These are phyloP conservation scores for Cyclospora cayetanensis DNA, from an alignment of 169 alveolate genomes.

Conservation along the genomic window DNA sequence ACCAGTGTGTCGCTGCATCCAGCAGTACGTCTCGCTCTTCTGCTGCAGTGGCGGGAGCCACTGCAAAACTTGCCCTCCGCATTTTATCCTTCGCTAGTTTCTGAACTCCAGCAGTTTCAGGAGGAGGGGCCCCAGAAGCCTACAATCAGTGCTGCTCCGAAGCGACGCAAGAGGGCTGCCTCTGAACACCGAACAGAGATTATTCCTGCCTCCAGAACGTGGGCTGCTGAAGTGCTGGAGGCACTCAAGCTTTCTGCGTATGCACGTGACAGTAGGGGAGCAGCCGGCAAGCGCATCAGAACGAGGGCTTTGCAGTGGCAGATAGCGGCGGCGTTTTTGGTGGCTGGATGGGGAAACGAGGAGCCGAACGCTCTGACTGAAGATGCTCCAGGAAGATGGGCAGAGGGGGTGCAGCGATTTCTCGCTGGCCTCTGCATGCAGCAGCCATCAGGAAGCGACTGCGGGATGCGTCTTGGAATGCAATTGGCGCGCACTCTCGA, in stretches of 20 bases:
- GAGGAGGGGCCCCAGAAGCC: neutral
- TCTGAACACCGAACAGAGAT: no score
- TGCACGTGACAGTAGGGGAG: slow-evolving; percentile 39
- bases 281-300: slow-evolving; percentile 32
- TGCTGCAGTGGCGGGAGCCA: slow-evolving; percentile 47
- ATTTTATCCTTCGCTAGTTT: slow-evolving; percentile 1
- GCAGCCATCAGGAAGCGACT: neutral
- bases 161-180: neutral
- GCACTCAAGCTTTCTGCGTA: slow-evolving; percentile 27
- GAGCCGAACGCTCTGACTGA: neutral
- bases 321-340: slow-evolving; percentile 23
- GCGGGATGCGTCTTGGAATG: slow-evolving; percentile 2
- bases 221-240: slow-evolving; percentile 58
- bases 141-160: neutral
- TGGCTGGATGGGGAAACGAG: neutral
- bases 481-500: slow-evolving; percentile 32
- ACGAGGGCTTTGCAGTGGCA: slow-evolving; percentile 51
- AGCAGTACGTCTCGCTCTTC: slow-evolving; percentile 56
- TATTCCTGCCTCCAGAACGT: neutral
- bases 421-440: slow-evolving; percentile 16
- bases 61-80: neutral
- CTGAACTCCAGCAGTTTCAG: slow-evolving; percentile 22
- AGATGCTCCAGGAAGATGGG: slow-evolving; percentile 35
- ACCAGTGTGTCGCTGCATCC: neutral
- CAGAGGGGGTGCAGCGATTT: slow-evolving; percentile 33